Evolutionary conservation across 23 red algal species (phyloP).

Genomic region (Porphyridium purpureum): DNA sequence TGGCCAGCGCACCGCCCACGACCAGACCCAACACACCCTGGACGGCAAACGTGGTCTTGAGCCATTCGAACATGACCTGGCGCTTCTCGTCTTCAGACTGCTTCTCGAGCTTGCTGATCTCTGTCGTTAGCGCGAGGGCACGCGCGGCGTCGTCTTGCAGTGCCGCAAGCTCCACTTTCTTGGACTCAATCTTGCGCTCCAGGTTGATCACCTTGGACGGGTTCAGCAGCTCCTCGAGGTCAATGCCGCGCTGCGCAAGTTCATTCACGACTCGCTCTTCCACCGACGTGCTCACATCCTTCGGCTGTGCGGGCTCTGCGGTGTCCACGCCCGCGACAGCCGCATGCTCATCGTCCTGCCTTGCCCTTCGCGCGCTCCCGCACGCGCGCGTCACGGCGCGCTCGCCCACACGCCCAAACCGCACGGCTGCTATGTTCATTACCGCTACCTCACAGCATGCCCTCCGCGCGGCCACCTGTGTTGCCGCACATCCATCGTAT

Average conservation of each 20-base stretch:
- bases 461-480: no score
- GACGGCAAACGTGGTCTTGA: constrained; percentile 54
- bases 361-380: not conserved
- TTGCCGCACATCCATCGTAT: no score
- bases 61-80: constrained; percentile 58
- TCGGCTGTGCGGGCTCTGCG: not conserved
- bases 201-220: constrained; percentile 50
- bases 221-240: constrained; percentile 80
- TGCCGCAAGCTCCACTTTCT: not conserved
- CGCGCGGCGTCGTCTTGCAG: not conserved
- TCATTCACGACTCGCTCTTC: constrained; percentile 25
- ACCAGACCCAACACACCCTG: constrained; percentile 36
- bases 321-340: not conserved
- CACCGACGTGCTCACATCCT: not conserved
- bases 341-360: not conserved
- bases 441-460: no score
- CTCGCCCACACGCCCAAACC: no score
- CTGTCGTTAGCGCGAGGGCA: not conserved
- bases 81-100: constrained; percentile 44
- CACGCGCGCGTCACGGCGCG: not conserved
- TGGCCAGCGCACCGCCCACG: constrained; percentile 39
- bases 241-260: constrained; percentile 38
- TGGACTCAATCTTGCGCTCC: constrained; percentile 29
- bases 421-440: no score
- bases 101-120: not conserved